Conservation (phyloP, 495 filamentous ascomycete species). For the Venustampulla echinocandica region DNA sequence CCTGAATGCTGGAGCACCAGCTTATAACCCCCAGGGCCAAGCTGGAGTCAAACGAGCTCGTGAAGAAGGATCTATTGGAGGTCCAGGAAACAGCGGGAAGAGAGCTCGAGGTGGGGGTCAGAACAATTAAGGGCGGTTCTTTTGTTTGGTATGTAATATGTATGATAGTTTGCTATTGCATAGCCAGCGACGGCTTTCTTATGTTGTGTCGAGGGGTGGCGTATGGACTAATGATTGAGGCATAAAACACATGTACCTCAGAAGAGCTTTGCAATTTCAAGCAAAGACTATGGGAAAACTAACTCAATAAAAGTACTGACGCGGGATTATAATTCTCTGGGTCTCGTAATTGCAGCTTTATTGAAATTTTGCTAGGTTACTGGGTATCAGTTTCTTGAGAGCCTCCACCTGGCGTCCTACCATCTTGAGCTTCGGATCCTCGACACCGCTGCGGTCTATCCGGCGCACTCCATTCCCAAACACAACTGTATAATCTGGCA, state of each 20-base stretch:
- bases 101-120: constrained; percentile 43
- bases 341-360: constrained; percentile 18
- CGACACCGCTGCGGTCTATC: constrained; percentile 44
- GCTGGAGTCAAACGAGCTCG: constrained; percentile 55
- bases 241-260: constrained; percentile 1
- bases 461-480: constrained; percentile 52
- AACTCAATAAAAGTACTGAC: not conserved
- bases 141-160: constrained; percentile 8
- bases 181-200: constrained; percentile 19
- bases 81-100: constrained; percentile 36
- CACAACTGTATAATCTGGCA: constrained; percentile 59
- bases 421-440: constrained; percentile 44
- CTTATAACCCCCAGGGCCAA: constrained; percentile 43
- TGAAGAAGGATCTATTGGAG: constrained; percentile 49
- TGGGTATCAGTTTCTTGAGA: constrained; percentile 52
- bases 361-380: constrained; percentile 52
- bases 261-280: not conserved
- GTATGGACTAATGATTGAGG: constrained; percentile 6
- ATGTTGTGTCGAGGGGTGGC: constrained; percentile 14
- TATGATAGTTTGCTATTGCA: constrained; percentile 18
- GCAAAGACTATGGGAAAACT: not conserved
- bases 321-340: not conserved
- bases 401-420: constrained; percentile 55
- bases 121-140: constrained; percentile 3
- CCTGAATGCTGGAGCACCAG: constrained; percentile 40